Evolutionary conservation across 1,284 basidiomycete genomes (phyloP), one percentile per base, ranked within the genome.

Genomic region (Agaricales sp.): DNA sequence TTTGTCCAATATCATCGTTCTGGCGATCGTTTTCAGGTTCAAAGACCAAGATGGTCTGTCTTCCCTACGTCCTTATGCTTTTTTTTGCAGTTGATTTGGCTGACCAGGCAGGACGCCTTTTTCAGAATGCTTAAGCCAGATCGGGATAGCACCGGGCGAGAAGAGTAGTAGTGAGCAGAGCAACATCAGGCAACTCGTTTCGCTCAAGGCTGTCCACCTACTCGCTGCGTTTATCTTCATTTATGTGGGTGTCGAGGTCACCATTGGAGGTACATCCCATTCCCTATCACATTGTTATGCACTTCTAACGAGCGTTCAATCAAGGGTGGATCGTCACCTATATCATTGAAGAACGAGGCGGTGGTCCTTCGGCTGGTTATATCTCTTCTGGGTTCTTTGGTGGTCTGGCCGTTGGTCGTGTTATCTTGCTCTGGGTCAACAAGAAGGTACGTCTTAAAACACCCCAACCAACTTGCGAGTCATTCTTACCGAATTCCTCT

Each of bases 201-300:
- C n/a, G n/a, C 64, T 72, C 23, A 70, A 66, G 46, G 66, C 70
- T 3, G 77, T 84, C 0, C 78, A 83, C 55, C 61, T 75, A 22
- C 62, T 84, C 14, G 77, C 81, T 0, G 63, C 80, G 48, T 86
- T 80, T 58, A 68, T 76, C 20, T 64, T 82, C n/a, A 71, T 84
- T 11, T 84, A 84, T 57, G 79, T 84, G 39, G 82, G 82, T 3
- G 70, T 78, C 0, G 80, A 84, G 56, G 71, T 72, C 4, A 70
- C 70, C 1, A 60, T 73, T 19, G 71, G 70, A 45, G 69, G 67
- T 67, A 53, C 19, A 56, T 56, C n/a, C n/a, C n/a, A n/a, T n/a
- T n/a, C n/a, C n/a, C n/a, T n/a, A n/a, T n/a, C n/a, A n/a, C n/a
- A n/a, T n/a, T n/a, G n/a, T n/a, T n/a, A n/a, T n/a, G n/a, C n/a